A percentile compares a stretch with the other conserved stretches of the same genome.
Conservation (phyloP, 257 asterid species). For the Ballota nigra region DNA sequence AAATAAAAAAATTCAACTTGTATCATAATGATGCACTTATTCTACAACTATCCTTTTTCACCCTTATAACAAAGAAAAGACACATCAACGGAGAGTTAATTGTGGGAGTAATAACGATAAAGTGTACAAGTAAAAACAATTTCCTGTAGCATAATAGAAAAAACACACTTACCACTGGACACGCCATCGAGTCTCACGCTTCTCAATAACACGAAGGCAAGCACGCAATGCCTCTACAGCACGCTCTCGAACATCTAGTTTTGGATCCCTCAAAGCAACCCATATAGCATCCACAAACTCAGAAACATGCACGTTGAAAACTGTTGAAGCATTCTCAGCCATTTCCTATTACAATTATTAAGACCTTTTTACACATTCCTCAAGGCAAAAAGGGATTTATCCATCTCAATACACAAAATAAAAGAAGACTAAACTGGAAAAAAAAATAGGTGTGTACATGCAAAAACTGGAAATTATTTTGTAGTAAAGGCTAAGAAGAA, state of each 20-base stretch:
- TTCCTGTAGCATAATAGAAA: conserved; percentile 2
- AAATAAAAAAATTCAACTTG: neutral
- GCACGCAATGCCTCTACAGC: conserved; percentile 99
- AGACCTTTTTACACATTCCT: conserved; percentile 1
- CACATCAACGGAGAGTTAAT: neutral
- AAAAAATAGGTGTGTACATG: neutral
- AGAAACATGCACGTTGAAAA: conserved; percentile 93
- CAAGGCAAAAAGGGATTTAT: conserved; percentile 9
- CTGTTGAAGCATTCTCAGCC: conserved; percentile 99
- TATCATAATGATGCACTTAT: neutral
- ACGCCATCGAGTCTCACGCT: conserved; percentile 99
- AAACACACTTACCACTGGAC: conserved; percentile 80
- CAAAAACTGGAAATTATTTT: neutral
- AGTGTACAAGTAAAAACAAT: conserved; percentile 12
- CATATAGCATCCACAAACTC: conserved; percentile 98
- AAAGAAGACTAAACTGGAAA: neutral
- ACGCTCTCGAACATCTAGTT: conserved; percentile 80
- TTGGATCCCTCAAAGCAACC: conserved; percentile 97
- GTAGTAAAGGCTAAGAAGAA: neutral
- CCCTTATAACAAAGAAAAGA: neutral
- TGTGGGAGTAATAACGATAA: neutral
- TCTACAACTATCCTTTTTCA: conserved; percentile 1
- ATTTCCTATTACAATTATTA: conserved; percentile 65
- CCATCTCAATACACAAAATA: conserved; percentile 16
- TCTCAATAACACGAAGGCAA: conserved; percentile 92